Evolutionary conservation across 345 rosid species (phyloP).

Genomic region (Hypericum androsaemum): DNA sequence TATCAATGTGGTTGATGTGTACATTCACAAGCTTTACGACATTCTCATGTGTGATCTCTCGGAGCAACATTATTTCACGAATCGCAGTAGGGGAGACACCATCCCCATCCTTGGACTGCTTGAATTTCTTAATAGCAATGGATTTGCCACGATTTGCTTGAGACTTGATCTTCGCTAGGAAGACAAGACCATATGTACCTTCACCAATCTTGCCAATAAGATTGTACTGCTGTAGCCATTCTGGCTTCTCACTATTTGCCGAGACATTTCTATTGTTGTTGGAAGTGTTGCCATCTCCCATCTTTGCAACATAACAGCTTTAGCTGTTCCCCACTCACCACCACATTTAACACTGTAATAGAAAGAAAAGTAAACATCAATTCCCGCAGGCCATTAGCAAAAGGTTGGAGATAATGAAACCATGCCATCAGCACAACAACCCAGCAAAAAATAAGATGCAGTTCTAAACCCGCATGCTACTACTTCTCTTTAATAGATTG

Average conservation of each 20-base stretch:
- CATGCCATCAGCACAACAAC: too few relatives aligned
- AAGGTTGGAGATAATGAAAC: too few relatives aligned
- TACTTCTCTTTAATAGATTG: too few relatives aligned
- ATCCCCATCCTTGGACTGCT: constrained; percentile 98
- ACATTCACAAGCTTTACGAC: constrained; percentile 97
- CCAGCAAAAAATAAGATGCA: too few relatives aligned
- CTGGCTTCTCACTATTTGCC: constrained; percentile 52
- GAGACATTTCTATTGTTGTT: background rate
- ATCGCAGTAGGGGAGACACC: constrained; percentile 99
- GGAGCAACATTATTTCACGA: constrained; percentile 95
- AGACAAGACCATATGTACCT: constrained; percentile 97
- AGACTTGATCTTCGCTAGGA: constrained; percentile 76
- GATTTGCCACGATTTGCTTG: constrained; percentile 67
- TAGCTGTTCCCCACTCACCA: background rate
- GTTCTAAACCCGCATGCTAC: too few relatives aligned
- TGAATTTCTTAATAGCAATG: constrained; percentile 96
- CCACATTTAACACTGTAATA: too few relatives aligned
- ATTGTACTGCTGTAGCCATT: constrained; percentile 97
- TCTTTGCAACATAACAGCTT: background rate
- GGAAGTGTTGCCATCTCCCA: constrained; percentile 6
- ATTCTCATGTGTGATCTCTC: constrained; percentile 90
- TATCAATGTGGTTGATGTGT: constrained; percentile 87
- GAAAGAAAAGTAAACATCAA: too few relatives aligned
- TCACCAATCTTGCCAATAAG: constrained; percentile 98
- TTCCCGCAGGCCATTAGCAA: too few relatives aligned